Conservation (phyloP, 1,284 basidiomycete genomes). For the Austroboletus olivaceoglutinosus region DNA sequence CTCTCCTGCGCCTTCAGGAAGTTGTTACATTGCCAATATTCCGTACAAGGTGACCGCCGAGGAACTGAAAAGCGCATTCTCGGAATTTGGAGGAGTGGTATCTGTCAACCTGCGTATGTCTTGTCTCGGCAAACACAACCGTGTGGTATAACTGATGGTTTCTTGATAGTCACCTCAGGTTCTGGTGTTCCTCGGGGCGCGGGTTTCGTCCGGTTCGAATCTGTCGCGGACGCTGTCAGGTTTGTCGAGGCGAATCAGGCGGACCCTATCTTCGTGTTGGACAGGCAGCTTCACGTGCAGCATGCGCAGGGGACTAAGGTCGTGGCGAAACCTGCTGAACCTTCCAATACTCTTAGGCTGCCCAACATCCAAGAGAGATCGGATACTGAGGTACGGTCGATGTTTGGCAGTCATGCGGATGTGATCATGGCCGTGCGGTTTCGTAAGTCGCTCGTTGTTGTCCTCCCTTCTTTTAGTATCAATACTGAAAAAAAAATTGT, state of each 20-base stretch:
- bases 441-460: conserved; percentile 16
- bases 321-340: conserved; percentile 12
- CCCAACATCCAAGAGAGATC: conserved; percentile 30
- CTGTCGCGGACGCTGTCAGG: conserved; percentile 35
- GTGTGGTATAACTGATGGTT: conserved; percentile 4
- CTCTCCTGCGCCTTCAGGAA: conserved; percentile 23
- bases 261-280: conserved; percentile 45
- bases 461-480: too few species aligned
- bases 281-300: conserved; percentile 42
- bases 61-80: conserved; percentile 38
- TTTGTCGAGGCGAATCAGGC: conserved; percentile 36
- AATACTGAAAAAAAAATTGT: conserved; percentile 2
- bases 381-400: conserved; percentile 15
- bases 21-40: conserved; percentile 47
- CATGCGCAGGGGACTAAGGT: conserved; percentile 23
- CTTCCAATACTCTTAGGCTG: conserved; percentile 43
- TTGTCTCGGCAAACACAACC: neutral
- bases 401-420: conserved; percentile 26
- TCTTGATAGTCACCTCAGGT: conserved; percentile 25
- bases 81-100: conserved; percentile 36
- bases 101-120: conserved; percentile 36
- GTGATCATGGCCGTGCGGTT: conserved; percentile 21
- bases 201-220: conserved; percentile 44
- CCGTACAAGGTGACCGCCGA: conserved; percentile 41
- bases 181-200: conserved; percentile 42